These are phyloP conservation scores for Annulohypoxylon truncatum DNA, from an alignment of 2,329 filamentous ascomycete genomes.

Conservation along the genomic window DNA sequence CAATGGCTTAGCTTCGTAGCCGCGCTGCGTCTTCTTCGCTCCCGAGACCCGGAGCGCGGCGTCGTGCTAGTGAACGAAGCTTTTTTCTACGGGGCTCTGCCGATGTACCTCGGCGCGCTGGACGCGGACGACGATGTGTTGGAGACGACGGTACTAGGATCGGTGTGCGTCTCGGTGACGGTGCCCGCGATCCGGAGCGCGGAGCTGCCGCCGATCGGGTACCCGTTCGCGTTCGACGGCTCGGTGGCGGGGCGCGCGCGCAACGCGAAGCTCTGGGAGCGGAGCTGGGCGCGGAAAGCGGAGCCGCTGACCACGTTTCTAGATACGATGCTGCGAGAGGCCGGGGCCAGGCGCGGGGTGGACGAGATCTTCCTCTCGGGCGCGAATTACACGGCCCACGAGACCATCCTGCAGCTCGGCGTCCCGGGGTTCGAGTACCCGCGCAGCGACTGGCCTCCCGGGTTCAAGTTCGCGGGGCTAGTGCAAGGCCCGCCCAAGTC, in stretches of 20 bases:
- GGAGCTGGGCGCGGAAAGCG: slow-evolving; percentile 45
- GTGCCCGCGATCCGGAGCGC: slow-evolving; percentile 52
- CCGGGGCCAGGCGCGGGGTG: slow-evolving; percentile 44
- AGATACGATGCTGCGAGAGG: slow-evolving; percentile 44
- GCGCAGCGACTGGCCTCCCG: slow-evolving; percentile 51
- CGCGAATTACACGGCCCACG: slow-evolving; percentile 52
- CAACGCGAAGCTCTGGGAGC: slow-evolving; percentile 47
- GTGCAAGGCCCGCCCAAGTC: slow-evolving; percentile 43
- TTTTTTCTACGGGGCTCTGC: slow-evolving; percentile 53
- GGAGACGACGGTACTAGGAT: slow-evolving; percentile 33
- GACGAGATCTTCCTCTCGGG: slow-evolving; percentile 49
- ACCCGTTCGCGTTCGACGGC: slow-evolving; percentile 48
- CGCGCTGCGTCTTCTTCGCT: slow-evolving; percentile 44
- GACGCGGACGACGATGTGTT: slow-evolving; percentile 31
- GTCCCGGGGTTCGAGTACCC: slow-evolving; percentile 54
- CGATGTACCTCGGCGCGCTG: slow-evolving; percentile 50
- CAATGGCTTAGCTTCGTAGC: slow-evolving; percentile 51
- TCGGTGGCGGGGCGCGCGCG: slow-evolving; percentile 43
- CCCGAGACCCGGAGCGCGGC: slow-evolving; percentile 30
- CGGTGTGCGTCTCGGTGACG: slow-evolving; percentile 53
- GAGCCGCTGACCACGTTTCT: slow-evolving; percentile 46
- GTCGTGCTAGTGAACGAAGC: slow-evolving; percentile 52
- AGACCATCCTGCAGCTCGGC: slow-evolving; percentile 53
- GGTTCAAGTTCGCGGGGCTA: slow-evolving; percentile 53
- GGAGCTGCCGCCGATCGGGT: slow-evolving; percentile 52